Base-by-base conservation (phyloP, 176 grass and related monocot species). In the Raddia guianensis region DNA sequence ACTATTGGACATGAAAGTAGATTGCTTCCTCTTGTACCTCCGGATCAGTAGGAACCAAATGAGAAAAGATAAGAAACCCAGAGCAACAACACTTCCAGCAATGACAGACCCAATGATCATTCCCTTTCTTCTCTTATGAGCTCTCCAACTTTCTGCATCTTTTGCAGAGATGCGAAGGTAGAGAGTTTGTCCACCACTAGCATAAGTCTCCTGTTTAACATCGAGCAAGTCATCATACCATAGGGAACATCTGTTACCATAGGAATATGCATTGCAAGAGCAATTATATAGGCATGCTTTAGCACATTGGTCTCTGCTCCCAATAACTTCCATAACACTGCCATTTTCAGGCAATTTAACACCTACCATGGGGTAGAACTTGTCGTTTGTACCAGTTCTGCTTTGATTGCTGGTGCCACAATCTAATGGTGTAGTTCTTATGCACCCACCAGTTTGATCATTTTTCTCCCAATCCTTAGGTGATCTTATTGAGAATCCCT, bases 251-350 rank as follows among this genome's bases (percentile, higher is more conserved):
- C 43, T 6, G 10, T 42, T 70, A 19, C 8, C 52, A 66, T 52
- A 85, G 15, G 76, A 84, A 75, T 87, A 91, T 50, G 85, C 89
- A 59, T 64, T 91, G 43, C 85, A 91, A 60, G 85, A 91, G 57
- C 89, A 88, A 59, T 85, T 82, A 16, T 55, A 82, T 16, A 87
- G 37, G 76, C 85, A 91, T 34, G 72, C 13, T 40, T 18, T 27
- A 78, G 57, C 81, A 61, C 89, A 91, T 21, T 87, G 27, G 27
- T 27, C 27, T 27, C 27, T 27, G 1, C 27, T 27, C 27, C 27
- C 27, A 27, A 27, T 27, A 27, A 27, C 27, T 27, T 27, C 27
- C 27, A 27, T 27, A 27, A 27, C 85, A 21, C 76, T 69, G 43
- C 64, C 68, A 82, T 35, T 85, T 15, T 10, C 64, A 33, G 89